Conservation (phyloP, 1,139 yeast genomes). For the Yamadazyma diospyri region DNA sequence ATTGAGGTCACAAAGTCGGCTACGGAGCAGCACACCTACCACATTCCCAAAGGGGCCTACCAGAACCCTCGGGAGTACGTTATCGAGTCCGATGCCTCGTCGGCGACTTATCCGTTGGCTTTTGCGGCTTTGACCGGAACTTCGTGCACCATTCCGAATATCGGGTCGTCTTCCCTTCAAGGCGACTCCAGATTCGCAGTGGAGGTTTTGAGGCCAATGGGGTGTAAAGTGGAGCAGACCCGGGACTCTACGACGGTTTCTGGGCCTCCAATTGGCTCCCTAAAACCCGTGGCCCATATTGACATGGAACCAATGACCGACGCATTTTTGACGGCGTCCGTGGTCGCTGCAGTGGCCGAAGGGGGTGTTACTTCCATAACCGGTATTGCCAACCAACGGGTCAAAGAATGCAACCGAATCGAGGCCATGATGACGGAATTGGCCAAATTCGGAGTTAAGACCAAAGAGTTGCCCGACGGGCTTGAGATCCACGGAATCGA, state of each 20-base stretch:
- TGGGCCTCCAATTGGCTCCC: conserved; percentile 72
- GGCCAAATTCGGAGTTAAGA: conserved; percentile 83
- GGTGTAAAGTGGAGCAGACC: conserved; percentile 82
- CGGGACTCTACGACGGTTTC: conserved; percentile 84
- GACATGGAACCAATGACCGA: conserved; percentile 99
- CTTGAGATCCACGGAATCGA: conserved; percentile 75
- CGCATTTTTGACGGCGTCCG: conserved; percentile 95
- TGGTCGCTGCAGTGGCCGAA: conserved; percentile 87
- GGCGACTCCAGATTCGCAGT: conserved; percentile 97
- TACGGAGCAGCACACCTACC: conserved; percentile 78
- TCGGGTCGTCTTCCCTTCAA: conserved; percentile 87
- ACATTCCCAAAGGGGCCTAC: conserved; percentile 82
- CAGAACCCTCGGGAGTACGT: conserved; percentile 79
- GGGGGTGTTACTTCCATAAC: conserved; percentile 70
- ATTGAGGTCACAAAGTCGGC: conserved; percentile 68
- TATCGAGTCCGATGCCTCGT: conserved; percentile 97
- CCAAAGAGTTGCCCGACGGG: conserved; percentile 88
- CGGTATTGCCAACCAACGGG: conserved; percentile 98
- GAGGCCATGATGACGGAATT: conserved; percentile 90
- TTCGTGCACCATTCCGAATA: conserved; percentile 88
- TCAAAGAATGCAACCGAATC: conserved; percentile 94
- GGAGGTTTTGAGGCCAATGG: conserved; percentile 93
- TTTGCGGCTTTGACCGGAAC: conserved; percentile 98
- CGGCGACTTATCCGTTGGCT: conserved; percentile 96
- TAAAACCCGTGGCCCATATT: conserved; percentile 68